Evolutionary conservation across 1,284 basidiomycete genomes (phyloP).

Genomic region (Ustilago xerochloae): DNA sequence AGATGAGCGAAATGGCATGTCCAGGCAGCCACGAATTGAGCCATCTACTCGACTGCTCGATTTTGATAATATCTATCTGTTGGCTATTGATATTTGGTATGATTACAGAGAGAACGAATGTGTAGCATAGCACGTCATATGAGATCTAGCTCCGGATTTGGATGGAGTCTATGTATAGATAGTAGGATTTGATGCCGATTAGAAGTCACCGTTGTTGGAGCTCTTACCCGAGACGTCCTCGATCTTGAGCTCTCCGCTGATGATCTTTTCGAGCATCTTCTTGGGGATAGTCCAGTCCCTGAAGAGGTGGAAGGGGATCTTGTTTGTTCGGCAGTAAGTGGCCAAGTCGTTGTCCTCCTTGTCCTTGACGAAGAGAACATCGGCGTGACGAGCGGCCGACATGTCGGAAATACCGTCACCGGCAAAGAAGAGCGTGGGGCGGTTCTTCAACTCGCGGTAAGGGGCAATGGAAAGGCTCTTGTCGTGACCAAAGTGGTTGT

Average conservation of each 20-base stretch:
- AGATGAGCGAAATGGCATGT: neutral
- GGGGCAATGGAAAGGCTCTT: slow-evolving; percentile 65
- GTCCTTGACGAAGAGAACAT: slow-evolving; percentile 67
- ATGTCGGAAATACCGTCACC: slow-evolving; percentile 68
- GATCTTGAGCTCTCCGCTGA: slow-evolving; percentile 48
- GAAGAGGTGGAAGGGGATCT: slow-evolving; percentile 65
- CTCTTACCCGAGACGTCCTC: slow-evolving; percentile 46
- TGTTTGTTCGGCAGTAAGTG: slow-evolving; percentile 63
- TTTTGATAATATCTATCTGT: neutral
- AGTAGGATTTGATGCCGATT: slow-evolving; percentile 18
- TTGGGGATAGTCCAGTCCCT: slow-evolving; percentile 65
- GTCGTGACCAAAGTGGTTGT: slow-evolving; percentile 67
- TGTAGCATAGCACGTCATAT: slow-evolving; percentile 2
- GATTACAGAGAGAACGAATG: slow-evolving; percentile 6
- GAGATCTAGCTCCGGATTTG: neutral
- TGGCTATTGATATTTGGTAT: neutral
- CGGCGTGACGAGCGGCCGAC: slow-evolving; percentile 67
- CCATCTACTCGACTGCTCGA: neutral
- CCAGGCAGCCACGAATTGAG: neutral
- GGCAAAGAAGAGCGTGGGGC: slow-evolving; percentile 66
- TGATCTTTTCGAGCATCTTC: slow-evolving; percentile 58
- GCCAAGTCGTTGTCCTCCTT: slow-evolving; percentile 67
- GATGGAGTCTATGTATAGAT: neutral
- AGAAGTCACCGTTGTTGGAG: slow-evolving; percentile 46
- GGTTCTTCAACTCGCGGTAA: slow-evolving; percentile 64